Conservation (phyloP, 2,329 filamentous ascomycete genomes). For the Macrophomina pseudophaseolina region DNA sequence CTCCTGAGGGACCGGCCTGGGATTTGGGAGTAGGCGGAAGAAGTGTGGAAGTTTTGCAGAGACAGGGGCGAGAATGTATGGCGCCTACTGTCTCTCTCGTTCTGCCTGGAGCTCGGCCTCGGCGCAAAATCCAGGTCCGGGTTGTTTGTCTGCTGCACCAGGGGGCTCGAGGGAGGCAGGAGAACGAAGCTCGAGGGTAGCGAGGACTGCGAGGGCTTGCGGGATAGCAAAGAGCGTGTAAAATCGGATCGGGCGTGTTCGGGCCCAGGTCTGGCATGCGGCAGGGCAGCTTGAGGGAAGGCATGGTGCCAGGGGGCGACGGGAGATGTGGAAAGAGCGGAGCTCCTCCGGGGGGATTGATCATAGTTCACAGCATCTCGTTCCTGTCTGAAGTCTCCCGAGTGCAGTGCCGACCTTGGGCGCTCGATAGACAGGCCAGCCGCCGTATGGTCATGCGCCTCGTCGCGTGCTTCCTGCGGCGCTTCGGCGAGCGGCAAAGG, state of each 20-base stretch:
- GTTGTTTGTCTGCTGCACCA: conserved; percentile 87
- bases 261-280: conserved; percentile 15
- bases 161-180: conserved; percentile 86
- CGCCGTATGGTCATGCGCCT: conserved; percentile 35
- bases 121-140: conserved; percentile 72
- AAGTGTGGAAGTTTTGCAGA: conserved; percentile 57
- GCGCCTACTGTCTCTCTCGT: conserved; percentile 62
- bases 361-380: conserved; percentile 37
- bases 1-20: conserved; percentile 53
- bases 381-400: conserved; percentile 65
- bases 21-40: conserved; percentile 32
- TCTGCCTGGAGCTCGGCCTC: conserved; percentile 42
- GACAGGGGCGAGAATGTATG: conserved; percentile 73
- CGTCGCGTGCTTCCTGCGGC: not conserved
- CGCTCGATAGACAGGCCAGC: conserved; percentile 69
- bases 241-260: conserved; percentile 28
- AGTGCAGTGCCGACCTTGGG: conserved; percentile 74
- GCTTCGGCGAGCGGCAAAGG: conserved; percentile 31
- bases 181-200: conserved; percentile 77
- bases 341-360: conserved; percentile 26
- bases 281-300: conserved; percentile 48
- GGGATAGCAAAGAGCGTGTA: conserved; percentile 45
- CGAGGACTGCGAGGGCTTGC: conserved; percentile 66
- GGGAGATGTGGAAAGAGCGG: conserved; percentile 55
- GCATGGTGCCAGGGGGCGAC: conserved; percentile 62